These are phyloP conservation scores for Boletus insuetus DNA, from an alignment of 768 basidiomycete species.

Conservation along the genomic window DNA sequence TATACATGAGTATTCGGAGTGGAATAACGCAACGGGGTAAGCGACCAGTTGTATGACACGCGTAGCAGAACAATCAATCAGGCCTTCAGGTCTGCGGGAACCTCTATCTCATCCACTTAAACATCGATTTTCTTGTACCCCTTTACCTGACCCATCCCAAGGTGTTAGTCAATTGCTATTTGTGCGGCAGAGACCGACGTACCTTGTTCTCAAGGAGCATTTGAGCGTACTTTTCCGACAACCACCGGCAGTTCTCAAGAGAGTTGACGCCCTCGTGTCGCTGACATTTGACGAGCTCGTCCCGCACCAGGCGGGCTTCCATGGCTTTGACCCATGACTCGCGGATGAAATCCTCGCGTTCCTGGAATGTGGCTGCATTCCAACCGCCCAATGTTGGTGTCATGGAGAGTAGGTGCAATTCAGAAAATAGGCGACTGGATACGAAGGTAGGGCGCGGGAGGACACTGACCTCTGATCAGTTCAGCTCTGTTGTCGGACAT, in stretches of 20 bases:
- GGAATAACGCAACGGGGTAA: not conserved
- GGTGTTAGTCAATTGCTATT: slow-evolving; percentile 1
- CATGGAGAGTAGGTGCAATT: not conserved
- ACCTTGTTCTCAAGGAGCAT: slow-evolving; percentile 84
- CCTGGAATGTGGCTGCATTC: slow-evolving; percentile 54
- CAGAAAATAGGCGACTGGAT: not conserved
- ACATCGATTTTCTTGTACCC: slow-evolving; percentile 81
- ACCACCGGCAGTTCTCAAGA: slow-evolving; percentile 83
- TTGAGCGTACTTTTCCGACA: slow-evolving; percentile 75
- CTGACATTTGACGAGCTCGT: slow-evolving; percentile 89
- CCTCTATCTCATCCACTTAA: slow-evolving; percentile 16
- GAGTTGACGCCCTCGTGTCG: slow-evolving; percentile 89
- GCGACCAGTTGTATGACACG: not conserved
- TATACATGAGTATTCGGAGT: slow-evolving; percentile 2
- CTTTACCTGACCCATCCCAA: slow-evolving; percentile 58
- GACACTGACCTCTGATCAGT: slow-evolving; percentile 30
- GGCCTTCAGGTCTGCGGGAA: not conserved
- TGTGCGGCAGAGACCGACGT: slow-evolving; percentile 25
- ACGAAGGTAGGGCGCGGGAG: not conserved
- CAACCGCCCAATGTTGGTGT: not conserved
- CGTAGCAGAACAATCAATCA: not conserved
- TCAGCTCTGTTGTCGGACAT: slow-evolving; percentile 36
- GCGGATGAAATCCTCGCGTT: slow-evolving; percentile 73
- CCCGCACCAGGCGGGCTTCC: slow-evolving; percentile 86
- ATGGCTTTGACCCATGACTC: slow-evolving; percentile 95